Conservation (phyloP, 2,329 filamentous ascomycete genomes). For the Fusarium sulawesiense region DNA sequence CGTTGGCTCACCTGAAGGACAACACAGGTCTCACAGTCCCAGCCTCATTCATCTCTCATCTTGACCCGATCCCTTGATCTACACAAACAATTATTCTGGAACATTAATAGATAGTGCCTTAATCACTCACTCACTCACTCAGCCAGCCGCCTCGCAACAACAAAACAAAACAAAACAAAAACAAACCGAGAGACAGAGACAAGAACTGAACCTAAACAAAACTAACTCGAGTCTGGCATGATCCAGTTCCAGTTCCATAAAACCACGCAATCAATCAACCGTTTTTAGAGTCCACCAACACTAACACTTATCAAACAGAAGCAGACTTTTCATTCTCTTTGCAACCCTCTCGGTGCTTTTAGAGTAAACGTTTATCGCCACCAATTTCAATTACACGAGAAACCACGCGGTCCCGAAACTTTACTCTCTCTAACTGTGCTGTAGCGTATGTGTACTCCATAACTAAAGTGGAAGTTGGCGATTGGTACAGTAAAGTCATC, state of each 20-base stretch:
- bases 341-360: slow-evolving; percentile 20
- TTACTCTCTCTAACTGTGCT: background rate
- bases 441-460: background rate
- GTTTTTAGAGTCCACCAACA: background rate
- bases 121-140: slow-evolving; percentile 3
- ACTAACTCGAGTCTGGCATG: background rate
- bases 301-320: background rate
- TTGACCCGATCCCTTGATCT: slow-evolving; percentile 6
- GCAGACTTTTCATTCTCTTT: slow-evolving; percentile 4
- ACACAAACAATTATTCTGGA: slow-evolving; percentile 28
- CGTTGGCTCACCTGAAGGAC: background rate
- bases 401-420: slow-evolving; percentile 18
- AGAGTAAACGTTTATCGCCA: slow-evolving; percentile 27
- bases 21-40: slow-evolving; percentile 15
- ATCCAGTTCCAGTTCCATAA: background rate
- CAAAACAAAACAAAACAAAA: background rate
- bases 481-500: background rate
- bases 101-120: slow-evolving; percentile 8
- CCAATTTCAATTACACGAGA: slow-evolving; percentile 17
- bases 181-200: slow-evolving; percentile 1
- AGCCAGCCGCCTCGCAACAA: slow-evolving; percentile 19
- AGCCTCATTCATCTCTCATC: slow-evolving; percentile 10
- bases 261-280: slow-evolving; percentile 22
- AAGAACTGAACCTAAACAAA: background rate
- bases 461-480: background rate